phyloP scores from a whole-genome alignment of 441 rosid genomes.

The Syzygium syzygioides region DNA sequence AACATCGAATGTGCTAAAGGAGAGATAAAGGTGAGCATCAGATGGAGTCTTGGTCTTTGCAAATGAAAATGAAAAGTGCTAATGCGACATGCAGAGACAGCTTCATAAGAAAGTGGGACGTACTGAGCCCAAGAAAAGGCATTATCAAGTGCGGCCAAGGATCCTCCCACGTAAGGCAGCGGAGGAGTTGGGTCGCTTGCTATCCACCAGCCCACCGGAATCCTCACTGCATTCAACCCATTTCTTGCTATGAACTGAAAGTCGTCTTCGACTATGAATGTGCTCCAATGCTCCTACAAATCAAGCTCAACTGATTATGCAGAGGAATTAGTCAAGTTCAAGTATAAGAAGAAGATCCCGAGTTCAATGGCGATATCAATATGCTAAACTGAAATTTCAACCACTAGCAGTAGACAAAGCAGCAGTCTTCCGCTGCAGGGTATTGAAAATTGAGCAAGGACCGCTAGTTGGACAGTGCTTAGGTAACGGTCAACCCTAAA shows the following conservation, averaged over 20 bases:
- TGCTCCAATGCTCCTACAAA: constrained; percentile 46
- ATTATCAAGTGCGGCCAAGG: constrained; percentile 36
- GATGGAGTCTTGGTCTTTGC: background rate
- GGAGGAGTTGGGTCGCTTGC: constrained; percentile 50
- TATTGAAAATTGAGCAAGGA: background rate
- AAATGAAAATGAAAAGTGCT: background rate
- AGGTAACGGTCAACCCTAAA: background rate
- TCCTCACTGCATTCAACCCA: constrained; percentile 43
- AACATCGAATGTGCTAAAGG: background rate
- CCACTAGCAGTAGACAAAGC: background rate
- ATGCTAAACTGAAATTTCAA: background rate
- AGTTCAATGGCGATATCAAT: background rate
- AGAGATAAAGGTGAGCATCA: background rate
- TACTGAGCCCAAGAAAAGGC: constrained; percentile 55
- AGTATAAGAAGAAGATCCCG: background rate
- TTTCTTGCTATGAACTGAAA: constrained; percentile 41
- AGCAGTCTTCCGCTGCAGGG: background rate
- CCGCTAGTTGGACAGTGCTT: background rate
- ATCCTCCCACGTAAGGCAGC: constrained; percentile 43
- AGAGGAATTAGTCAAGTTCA: background rate
- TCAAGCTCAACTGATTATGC: background rate
- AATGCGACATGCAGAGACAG: background rate
- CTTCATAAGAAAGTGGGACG: background rate
- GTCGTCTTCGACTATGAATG: constrained; percentile 47
- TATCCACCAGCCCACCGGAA: constrained; percentile 72